Base-by-base conservation (phyloP, 2,329 filamentous ascomycete genomes). In the Arthrobotrys entomopaga region DNA sequence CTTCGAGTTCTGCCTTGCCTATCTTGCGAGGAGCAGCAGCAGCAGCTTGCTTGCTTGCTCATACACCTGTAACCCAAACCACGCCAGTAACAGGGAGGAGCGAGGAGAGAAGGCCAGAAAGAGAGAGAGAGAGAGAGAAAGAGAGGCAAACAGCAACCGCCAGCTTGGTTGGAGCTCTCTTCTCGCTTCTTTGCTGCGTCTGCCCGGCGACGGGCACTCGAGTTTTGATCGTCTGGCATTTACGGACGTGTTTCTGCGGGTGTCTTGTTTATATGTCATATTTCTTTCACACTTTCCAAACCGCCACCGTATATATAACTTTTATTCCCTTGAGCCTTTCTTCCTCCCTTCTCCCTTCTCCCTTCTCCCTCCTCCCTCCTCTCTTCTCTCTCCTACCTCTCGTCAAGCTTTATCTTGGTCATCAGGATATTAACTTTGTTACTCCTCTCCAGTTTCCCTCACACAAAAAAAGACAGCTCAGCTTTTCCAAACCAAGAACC, bases 301-400 rank as follows among this genome's bases (percentile, higher is more conserved):
- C 16, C 34, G 11, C 34, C 34, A 3, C 42, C 38, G 6, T 19
- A 43, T 59, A 40, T 16, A 20, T 19, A 15, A n/a, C n/a, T n/a
- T n/a, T n/a, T n/a, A n/a, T n/a, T n/a, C n/a, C n/a, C n/a, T n/a
- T n/a, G n/a, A n/a, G n/a, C n/a, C n/a, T n/a, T n/a, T 56, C 63
- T 43, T 66, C 34, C 40, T 38, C 64, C 29, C 16, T 26, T 50
- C 49, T 46, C 48, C 22, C 6, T 40, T 29, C 29, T 24, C 53
- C 69, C 59, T 67, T 56, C 48, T 42, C 46, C 57, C 59, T 49
- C 38, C 60, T 59, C 58, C 58, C 48, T 46, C 65, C 60, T 60
- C 60, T 43, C 42, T 54, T 56, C 67, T 64, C 50, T 61, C 54
- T 59, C 59, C 59, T 71, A 64, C 72, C 70, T 60, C 54, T 61